Base-by-base conservation (phyloP, 73 alveolate species). In the Breviolum minutum region DNA sequence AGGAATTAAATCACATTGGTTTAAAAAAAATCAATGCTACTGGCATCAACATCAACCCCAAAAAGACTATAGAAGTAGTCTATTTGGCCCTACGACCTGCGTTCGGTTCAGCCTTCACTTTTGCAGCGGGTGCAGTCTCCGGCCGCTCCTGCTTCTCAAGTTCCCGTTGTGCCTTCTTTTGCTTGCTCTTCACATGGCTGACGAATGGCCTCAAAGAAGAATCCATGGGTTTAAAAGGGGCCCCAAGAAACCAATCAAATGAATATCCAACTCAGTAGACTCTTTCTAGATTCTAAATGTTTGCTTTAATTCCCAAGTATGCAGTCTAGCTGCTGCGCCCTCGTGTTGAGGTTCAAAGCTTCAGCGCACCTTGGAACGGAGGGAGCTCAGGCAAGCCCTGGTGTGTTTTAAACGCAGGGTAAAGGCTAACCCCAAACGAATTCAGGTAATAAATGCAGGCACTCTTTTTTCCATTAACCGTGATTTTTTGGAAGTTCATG, bases 251-350 rank as follows among this genome's bases (percentile, higher is more conserved):
- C 22, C 76, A 66, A 66, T 66, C 16, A 66, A 20, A 4, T 66
- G 8, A 16, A 66, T 16, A 66, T 9, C 14, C 11, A 26, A 19
- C 5, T 19, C 83, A 73, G 40, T 73, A 73, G 11, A 3, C 27
- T 19, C 74, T 17, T 66, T 11, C 74, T 13, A 66, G 74, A 66
- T 73, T 32, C 17, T 73, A 14, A 63, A 73, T 9, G 27, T 22
- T 73, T 73, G 40, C 83, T 19, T 19, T 16, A 64, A 10, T 16
- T 20, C 76, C 2, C 76, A 66, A 73, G 16, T 6, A 16, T 73
- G 83, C 27, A 32, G 83, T 61, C 87, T 12, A 17, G 64, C 64
- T 27, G 83, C 87, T 77, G 87, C 5, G 87, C 87, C n/a, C 87
- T 61, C 8, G 64, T 77, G 64, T 24, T 0, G 64, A 77, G 63